Evolutionary conservation across 1,284 basidiomycete species (phyloP).

Genomic region (Trametes pubescens): DNA sequence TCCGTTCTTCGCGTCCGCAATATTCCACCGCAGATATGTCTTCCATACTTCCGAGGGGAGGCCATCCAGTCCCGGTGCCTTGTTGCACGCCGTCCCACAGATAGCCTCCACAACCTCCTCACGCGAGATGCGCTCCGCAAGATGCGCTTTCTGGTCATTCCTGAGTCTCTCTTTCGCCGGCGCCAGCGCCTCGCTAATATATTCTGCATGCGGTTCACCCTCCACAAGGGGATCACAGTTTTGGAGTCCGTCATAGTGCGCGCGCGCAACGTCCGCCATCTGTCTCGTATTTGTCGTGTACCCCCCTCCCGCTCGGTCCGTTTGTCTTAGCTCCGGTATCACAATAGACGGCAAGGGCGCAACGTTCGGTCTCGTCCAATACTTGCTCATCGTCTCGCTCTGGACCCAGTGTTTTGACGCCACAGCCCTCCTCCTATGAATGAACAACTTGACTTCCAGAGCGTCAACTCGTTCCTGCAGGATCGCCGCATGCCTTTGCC

Average conservation of each 20-base stretch:
- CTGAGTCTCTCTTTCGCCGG: not conserved
- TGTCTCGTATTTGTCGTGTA: not conserved
- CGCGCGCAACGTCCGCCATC: not conserved
- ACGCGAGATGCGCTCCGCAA: not conserved
- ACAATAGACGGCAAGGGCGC: not conserved
- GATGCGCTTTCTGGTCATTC: not conserved
- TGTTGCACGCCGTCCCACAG: not conserved
- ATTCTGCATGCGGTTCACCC: not conserved
- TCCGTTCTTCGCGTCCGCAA: not conserved
- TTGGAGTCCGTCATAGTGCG: not conserved
- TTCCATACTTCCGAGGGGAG: conserved; percentile 35
- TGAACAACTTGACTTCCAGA: not conserved
- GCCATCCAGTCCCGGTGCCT: conserved; percentile 31
- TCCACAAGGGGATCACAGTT: not conserved
- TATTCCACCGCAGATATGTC: not conserved
- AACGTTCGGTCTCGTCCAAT: not conserved
- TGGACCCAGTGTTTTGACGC: not conserved
- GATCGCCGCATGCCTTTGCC: not conserved
- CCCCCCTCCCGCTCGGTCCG: not conserved
- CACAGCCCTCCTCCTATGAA: not conserved
- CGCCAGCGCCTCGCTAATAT: not conserved
- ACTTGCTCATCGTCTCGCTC: not conserved
- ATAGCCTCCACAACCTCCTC: not conserved
- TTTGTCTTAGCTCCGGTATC: not conserved
- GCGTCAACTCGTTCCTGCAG: not conserved